A percentile compares a stretch with the other conserved stretches of the same genome.
Conservation (phyloP, 345 rosid species). For the Gynandropsis gynandra region DNA sequence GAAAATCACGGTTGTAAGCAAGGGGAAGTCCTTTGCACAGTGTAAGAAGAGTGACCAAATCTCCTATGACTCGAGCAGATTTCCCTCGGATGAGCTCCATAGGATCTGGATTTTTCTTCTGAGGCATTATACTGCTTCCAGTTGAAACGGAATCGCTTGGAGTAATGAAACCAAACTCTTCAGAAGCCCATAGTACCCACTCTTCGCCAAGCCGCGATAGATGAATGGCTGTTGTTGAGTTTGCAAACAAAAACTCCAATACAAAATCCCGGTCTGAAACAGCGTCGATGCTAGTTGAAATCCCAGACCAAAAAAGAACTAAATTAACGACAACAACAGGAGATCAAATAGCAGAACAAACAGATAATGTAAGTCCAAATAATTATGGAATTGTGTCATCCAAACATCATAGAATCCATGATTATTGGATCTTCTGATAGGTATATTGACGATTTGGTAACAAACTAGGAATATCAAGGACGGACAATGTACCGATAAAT, state of each 20-base stretch:
- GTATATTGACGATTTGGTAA: too few relatives aligned
- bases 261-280: slow-evolving; percentile 91
- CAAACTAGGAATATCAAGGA: too few relatives aligned
- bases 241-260: slow-evolving; percentile 70
- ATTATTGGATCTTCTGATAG: too few relatives aligned
- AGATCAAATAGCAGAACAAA: neutral
- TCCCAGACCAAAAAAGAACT: neutral
- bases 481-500: too few relatives aligned
- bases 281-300: slow-evolving; percentile 66
- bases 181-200: slow-evolving; percentile 98
- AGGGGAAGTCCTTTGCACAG: slow-evolving; percentile 97
- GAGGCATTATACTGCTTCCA: slow-evolving; percentile 99
- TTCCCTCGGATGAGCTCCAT: slow-evolving; percentile 98
- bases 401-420: too few relatives aligned
- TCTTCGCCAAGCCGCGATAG: slow-evolving; percentile 96
- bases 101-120: slow-evolving; percentile 97
- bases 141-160: slow-evolving; percentile 92
- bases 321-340: neutral
- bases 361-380: neutral
- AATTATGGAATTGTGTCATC: too few relatives aligned
- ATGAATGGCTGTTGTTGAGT: slow-evolving; percentile 72
- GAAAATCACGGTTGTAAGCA: slow-evolving; percentile 92
- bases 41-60: slow-evolving; percentile 70
- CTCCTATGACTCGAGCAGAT: slow-evolving; percentile 80
- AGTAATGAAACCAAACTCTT: slow-evolving; percentile 83